Base-by-base conservation (phyloP, 306 rosid genomes). In the Prunus kanzakura region DNA sequence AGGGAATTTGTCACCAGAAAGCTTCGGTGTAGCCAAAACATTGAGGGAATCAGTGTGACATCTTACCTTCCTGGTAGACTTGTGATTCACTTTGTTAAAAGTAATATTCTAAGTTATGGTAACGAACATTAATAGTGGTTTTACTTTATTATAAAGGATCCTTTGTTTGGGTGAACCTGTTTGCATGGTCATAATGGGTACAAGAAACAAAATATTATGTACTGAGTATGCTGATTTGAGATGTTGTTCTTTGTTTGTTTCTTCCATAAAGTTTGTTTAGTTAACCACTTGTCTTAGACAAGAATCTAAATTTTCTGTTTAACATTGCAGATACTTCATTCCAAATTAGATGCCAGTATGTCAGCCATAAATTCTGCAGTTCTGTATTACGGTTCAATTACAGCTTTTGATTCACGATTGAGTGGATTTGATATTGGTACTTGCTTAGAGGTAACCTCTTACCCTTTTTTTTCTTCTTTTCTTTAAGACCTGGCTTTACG, bases 381-480 rank as follows among this genome's bases (percentile, higher is more conserved):
- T 79, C 97, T 95, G 57, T 95, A 90, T 82, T 91, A 92, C 75
- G 99, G 97, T 78, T 95, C 99, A 47, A 89, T 95, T 73, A 90
- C 93, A 64, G 84, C 66, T 47, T 87, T 84, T 76, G 92, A 88
- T 82, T 79, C 96, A 47, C 80, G 95, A 81, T 76, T 91, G 83
- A 85, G 79, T 74, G 93, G 89, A 60, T 92, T 90, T 88, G 99
- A 95, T 76, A 92, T 91, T 55, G 97, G 93, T 77, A 95, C 97
- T 80, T 95, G 99, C 87, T 89, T 92, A 81, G 99, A 95, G 97
- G 99, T 95, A 90, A 78, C 70, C 73, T 56, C 41, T 75, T 30
- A 79, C 69, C 60, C 12, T 19, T 75, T 35, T 35, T 35, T 35
- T 35, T 5, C 27, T 64, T 23, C 19, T 30, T 32, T 19, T 56